Conservation (phyloP, 148 eudicot genomes). For the Spergularia marina region DNA sequence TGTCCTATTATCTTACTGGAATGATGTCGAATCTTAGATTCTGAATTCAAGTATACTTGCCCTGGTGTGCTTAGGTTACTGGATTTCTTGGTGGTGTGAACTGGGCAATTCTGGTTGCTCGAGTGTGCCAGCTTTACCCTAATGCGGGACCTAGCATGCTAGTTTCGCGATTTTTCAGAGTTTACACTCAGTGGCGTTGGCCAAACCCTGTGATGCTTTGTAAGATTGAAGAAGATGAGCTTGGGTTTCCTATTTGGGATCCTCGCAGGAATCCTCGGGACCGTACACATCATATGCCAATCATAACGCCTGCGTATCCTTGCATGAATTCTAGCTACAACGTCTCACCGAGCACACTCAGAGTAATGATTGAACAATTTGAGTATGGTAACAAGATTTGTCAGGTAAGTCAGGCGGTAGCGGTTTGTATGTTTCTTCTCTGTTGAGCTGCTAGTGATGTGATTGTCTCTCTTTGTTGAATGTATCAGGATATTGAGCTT, state of each 20-base stretch:
- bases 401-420: slow-evolving; percentile 44
- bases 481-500: slow-evolving; percentile 67
- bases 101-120: slow-evolving; percentile 93
- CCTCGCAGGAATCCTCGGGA: slow-evolving; percentile 83
- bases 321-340: slow-evolving; percentile 97
- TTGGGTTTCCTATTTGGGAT: slow-evolving; percentile 87
- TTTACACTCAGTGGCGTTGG: slow-evolving; percentile 90
- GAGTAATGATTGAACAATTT: slow-evolving; percentile 86
- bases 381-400: slow-evolving; percentile 65
- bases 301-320: slow-evolving; percentile 96
- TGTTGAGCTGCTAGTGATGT: not conserved
- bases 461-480: not conserved
- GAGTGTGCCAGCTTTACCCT: slow-evolving; percentile 88
- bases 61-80: slow-evolving; percentile 51
- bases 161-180: slow-evolving; percentile 83
- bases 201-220: slow-evolving; percentile 95
- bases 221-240: slow-evolving; percentile 70
- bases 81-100: slow-evolving; percentile 97
- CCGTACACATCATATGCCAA: slow-evolving; percentile 84
- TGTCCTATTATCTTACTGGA: not conserved
- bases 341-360: slow-evolving; percentile 79
- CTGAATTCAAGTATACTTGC: not conserved
- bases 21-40: not conserved
- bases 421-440: slow-evolving; percentile 5
- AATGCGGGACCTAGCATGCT: slow-evolving; percentile 89